Base-by-base conservation (phyloP, 805 yeast genomes). In the Pichia insulana region DNA sequence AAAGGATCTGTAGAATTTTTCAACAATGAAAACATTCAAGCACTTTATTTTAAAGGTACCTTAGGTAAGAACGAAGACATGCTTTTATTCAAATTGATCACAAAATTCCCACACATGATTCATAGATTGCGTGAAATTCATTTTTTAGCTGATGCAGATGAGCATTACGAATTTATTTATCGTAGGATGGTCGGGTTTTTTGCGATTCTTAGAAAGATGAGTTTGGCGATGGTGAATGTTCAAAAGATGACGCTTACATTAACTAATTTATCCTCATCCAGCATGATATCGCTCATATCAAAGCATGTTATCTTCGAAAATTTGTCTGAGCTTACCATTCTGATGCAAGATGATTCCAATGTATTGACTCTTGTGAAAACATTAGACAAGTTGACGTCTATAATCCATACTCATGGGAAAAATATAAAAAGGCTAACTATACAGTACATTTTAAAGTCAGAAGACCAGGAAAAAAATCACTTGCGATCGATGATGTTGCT, bases 41-140 rank as follows among this genome's bases (percentile, higher is more conserved):
- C 36, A 12, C 30, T 61, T 3, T 53, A 51, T 18, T 49, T 61
- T 32, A 46, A 50, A 15, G 62, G 61, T 3, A 51, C 47, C n/a
- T 39, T 60, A n/a, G 62, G 55, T 1, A 44, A 44, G n/a, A 61
- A 60, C 44, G 65, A 61, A 46, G 65, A 61, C 45, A 54, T 61
- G 58, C 55, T 60, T 5, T 52, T 61, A 7, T 60, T 54, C 39
- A 49, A 53, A 39, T 39, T 61, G 16, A 28, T 61, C 15, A 61
- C 64, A 1, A 52, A 50, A 18, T 52, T 40, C 32, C 62, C 63
- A 3, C 53, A 50, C 12, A 42, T 53, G 45, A 45, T 61, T 15
- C 49, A 48, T 26, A 44, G 52, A 16, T 41, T 61, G 20, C 42
- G 40, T 28, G 56, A 53, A 39, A 42, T 61, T 16, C 55, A 55